A percentile compares a stretch with the other conserved stretches of the same genome.
phyloP scores from a whole-genome alignment of 257 asterid genomes.

The Rhazya stricta region DNA sequence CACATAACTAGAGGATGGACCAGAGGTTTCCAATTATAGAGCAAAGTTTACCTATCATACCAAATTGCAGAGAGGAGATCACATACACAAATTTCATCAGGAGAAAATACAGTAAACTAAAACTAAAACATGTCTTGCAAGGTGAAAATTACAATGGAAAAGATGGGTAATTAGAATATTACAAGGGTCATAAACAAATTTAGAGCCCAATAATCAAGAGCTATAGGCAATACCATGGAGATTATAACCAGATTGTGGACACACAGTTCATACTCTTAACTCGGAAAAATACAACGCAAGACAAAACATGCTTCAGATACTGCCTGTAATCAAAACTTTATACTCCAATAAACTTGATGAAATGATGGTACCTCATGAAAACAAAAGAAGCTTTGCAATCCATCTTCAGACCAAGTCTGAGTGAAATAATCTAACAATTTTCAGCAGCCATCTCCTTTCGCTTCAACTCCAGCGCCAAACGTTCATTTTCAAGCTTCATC shows the following conservation, averaged over 20 bases:
- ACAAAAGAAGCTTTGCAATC: background rate
- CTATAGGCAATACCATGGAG: background rate
- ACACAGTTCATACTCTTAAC: background rate
- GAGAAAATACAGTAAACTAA: background rate
- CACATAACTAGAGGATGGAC: background rate
- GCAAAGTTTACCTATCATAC: background rate
- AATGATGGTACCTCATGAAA: conserved; percentile 6
- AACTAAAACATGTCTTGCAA: background rate
- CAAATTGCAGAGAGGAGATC: background rate
- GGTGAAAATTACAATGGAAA: background rate
- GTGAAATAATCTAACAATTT: conserved; percentile 7
- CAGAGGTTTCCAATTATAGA: background rate
- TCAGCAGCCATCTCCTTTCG: conserved; percentile 32
- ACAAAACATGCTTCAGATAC: background rate
- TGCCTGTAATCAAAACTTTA: background rate
- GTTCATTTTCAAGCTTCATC: conserved; percentile 43
- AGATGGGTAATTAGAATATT: background rate
- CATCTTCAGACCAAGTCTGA: background rate
- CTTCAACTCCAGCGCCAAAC: conserved; percentile 35
- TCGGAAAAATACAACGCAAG: background rate
- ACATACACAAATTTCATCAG: background rate
- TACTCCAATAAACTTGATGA: background rate
- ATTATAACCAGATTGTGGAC: background rate
- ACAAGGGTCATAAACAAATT: background rate
- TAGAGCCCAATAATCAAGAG: background rate